Percentiles rank a stretch among this genome's conserved stretches.
These are phyloP conservation scores for Salvia hispanica DNA, from an alignment of 257 asterid genomes.

Conservation along the genomic window DNA sequence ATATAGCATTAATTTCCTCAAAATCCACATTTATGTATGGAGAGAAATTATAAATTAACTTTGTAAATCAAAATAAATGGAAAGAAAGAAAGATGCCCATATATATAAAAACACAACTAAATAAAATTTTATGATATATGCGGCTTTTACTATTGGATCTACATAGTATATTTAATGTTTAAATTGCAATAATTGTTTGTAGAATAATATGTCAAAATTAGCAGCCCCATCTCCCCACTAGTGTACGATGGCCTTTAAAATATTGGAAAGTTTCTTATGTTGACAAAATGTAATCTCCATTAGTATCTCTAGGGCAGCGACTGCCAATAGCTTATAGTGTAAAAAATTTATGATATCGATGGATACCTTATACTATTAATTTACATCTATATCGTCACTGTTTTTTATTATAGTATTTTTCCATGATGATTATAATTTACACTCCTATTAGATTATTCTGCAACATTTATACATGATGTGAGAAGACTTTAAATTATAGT, in stretches of 20 bases:
- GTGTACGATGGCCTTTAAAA: slow-evolving; percentile 22
- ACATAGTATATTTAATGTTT: background rate
- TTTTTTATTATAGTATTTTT: background rate
- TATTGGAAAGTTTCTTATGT: background rate
- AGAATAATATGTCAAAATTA: slow-evolving; percentile 35
- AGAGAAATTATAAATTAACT: background rate
- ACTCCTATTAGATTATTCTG: slow-evolving; percentile 9
- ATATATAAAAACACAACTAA: too few species aligned
- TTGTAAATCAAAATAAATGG: background rate
- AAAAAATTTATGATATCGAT: slow-evolving; percentile 9
- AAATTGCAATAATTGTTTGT: slow-evolving; percentile 37
- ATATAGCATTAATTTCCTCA: too few species aligned
- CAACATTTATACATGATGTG: background rate
- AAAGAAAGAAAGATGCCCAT: too few species aligned
- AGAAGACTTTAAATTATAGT: background rate
- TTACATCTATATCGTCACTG: slow-evolving; percentile 7
- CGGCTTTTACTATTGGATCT: background rate
- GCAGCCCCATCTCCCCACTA: slow-evolving; percentile 32
- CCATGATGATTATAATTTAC: background rate
- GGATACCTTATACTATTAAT: background rate
- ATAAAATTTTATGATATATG: too few species aligned
- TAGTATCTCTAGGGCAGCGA: slow-evolving; percentile 42
- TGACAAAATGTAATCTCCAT: slow-evolving; percentile 46
- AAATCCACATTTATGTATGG: too few species aligned
- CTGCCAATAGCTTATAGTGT: slow-evolving; percentile 34